Base-by-base conservation (phyloP, 441 rosid genomes). In the Pelargonium cotyledonis region DNA sequence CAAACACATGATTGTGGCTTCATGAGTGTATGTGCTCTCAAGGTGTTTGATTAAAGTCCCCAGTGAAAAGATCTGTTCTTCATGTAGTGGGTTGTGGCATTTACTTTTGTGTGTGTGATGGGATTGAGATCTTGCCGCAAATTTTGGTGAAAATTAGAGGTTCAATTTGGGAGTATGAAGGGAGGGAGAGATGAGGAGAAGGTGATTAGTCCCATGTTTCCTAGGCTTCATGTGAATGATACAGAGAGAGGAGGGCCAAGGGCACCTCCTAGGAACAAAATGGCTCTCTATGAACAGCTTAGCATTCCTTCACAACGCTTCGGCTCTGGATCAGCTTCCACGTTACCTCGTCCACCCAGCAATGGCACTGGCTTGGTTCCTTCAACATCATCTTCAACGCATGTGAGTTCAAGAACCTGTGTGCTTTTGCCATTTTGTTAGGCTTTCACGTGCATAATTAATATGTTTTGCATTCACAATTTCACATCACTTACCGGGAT, bases 211-310 rank as follows among this genome's bases (percentile, higher is more conserved):
- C 98, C 96, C 3, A 80, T 93, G 95, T 93, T 93, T 72, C 98
- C 95, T 9, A 71, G 97, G 70, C 90, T 93, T 65, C 97, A 86
- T 74, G 97, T 93, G 75, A 89, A 93, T 65, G 97, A 90, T 85
- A 72, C 91, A 18, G 96, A 85, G 41, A 86, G 86, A 77, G 89
- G 94, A 78, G 97, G 98, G 67, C 98, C 92, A 18, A 89, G 92
- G 74, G 96, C 96, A n/a, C 97, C 98, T 70, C 97, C 98, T 11
- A 85, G 97, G 85, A 93, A 93, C 76, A 90, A 93, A 87, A 93
- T 93, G 98, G 98, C 98, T 40, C 96, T 91, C 38, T 90, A 93
- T 75, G 98, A 93, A 78, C 98, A 89, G 72, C 92, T 93, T 41
- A 85, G 88, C 67, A 79, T 88, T 58, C 97, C 98, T 75, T 85